Percentiles rank a stretch among this genome's conserved stretches.
Evolutionary conservation across 106 monocot species (phyloP).

Genomic region (Iris macrosiphon): DNA sequence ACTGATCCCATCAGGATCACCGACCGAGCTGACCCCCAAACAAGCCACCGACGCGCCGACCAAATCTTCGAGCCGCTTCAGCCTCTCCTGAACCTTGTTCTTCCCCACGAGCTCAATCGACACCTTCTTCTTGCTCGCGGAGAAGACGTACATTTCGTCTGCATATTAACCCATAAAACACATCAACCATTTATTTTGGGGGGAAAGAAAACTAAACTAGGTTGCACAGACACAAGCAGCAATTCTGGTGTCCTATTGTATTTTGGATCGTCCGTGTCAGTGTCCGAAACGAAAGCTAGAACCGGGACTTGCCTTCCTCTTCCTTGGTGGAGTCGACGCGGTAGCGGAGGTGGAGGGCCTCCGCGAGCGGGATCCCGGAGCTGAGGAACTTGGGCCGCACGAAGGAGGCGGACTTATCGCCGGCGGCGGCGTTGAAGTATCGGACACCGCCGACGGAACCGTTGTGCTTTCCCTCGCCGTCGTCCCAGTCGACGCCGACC

Average conservation of each 20-base stretch:
- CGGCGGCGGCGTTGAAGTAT: slow-evolving; percentile 52
- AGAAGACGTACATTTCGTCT: slow-evolving; percentile 99
- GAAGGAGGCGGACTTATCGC: slow-evolving; percentile 67
- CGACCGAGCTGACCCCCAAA: slow-evolving; percentile 71
- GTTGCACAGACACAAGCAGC: not conserved
- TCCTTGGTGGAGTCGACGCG: slow-evolving; percentile 61
- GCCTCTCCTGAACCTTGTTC: slow-evolving; percentile 63
- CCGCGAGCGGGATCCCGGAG: slow-evolving; percentile 51
- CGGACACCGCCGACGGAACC: slow-evolving; percentile 43
- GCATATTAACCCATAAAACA: slow-evolving; percentile 8
- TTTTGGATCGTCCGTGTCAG: not conserved
- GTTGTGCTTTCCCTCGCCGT: slow-evolving; percentile 79
- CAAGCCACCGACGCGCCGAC: slow-evolving; percentile 42
- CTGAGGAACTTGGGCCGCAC: slow-evolving; percentile 56
- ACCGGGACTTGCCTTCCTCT: slow-evolving; percentile 65
- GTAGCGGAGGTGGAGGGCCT: slow-evolving; percentile 50
- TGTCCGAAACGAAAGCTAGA: no score
- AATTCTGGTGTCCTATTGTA: not conserved
- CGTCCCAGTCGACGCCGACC: slow-evolving; percentile 95
- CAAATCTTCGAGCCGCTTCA: slow-evolving; percentile 56
- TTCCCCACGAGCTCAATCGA: slow-evolving; percentile 69
- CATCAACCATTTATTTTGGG: not conserved
- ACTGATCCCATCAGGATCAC: slow-evolving; percentile 37
- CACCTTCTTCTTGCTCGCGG: slow-evolving; percentile 65
- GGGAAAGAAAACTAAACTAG: not conserved